Base-by-base conservation (phyloP, 1,284 basidiomycete genomes). In the Retiboletus fuscus region DNA sequence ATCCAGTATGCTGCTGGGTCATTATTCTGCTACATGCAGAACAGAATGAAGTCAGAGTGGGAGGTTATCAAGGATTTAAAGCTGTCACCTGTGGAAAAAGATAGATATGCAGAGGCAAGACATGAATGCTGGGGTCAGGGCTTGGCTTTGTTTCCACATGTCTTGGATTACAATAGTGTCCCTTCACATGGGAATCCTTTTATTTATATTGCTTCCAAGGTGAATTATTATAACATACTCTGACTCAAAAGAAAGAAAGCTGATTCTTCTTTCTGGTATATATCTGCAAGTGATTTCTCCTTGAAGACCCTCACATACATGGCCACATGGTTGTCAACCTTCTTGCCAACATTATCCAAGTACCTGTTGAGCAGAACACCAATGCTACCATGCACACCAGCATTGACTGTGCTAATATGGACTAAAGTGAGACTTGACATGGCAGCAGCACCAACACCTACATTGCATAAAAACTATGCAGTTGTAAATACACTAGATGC, bases 391-490 rank as follows among this genome's bases (percentile, higher is more conserved):
- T 94, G 93, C 73, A 99, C 88, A 64, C 89, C 86, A 71, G 85
- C 83, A 82, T 99, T 97, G 22, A 89, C 84, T 26, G 94, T 92
- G 78, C 95, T 95, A 66, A 98, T 92, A 72, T 98, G 98, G 79
- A 99, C 99, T 85, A 99, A 99, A 76, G 96, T 97, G 79, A 99
- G 85, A 78, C 94, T 95, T 41, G 95, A 89, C 10, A 99, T 97
- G 28, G 98, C 98, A 6, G 98, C 98, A 13, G 98, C 98, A 71
- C 98, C 89, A 51, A 99, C 98, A 65, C 98, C 97, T 20, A 98
- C 96, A 79, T 99, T 99, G 84, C 99, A 98, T 76, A 99, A n/a
- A 87, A 28, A 99, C 96, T 51, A 99, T 98, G 49, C 98, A 96
- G 85, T 99, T 99, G 86, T 99, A n/a, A n/a, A n/a, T n/a, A n/a